Percentiles rank a stretch among this genome's conserved stretches.
Conservation (phyloP, 2,329 filamentous ascomycete species). For the Alternaria ethzedia region DNA sequence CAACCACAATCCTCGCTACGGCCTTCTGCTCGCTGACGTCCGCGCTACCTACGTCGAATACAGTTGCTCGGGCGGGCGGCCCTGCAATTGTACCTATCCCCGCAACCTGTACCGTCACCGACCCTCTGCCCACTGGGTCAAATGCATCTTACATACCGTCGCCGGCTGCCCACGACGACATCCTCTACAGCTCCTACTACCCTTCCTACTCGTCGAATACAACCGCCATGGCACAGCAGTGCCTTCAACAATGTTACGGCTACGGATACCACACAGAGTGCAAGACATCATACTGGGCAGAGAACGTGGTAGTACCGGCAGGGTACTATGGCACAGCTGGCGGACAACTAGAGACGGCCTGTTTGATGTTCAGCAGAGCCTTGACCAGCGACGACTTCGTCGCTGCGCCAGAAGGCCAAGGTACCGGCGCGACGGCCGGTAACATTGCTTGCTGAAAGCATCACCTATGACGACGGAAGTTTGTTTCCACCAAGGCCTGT, state of each 20-base stretch:
- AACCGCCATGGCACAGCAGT: constrained; percentile 39
- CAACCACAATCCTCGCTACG: not conserved
- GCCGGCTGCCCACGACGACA: constrained; percentile 21
- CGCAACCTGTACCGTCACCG: constrained; percentile 43
- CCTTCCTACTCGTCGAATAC: constrained; percentile 35
- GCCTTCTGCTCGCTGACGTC: constrained; percentile 5
- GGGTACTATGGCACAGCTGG: constrained; percentile 42
- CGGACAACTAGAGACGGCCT: constrained; percentile 42
- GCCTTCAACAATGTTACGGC: constrained; percentile 51
- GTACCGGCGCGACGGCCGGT: constrained; percentile 37
- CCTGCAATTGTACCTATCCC: constrained; percentile 44
- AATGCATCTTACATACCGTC: constrained; percentile 35
- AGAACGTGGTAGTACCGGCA: constrained; percentile 46
- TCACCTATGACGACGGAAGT: not conserved
- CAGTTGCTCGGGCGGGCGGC: constrained; percentile 41
- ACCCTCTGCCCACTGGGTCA: constrained; percentile 25
- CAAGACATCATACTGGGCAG: constrained; percentile 45
- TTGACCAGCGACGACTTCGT: constrained; percentile 40
- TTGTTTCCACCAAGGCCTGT: not conserved
- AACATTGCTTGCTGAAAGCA: constrained; percentile 40
- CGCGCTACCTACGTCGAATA: constrained; percentile 5
- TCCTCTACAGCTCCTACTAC: constrained; percentile 44
- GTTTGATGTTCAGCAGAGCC: constrained; percentile 44
- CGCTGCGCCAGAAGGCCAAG: constrained; percentile 36
- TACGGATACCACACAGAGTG: constrained; percentile 46